These are phyloP conservation scores for Mimosa pudica DNA, from an alignment of 306 rosid species.

Conservation along the genomic window DNA sequence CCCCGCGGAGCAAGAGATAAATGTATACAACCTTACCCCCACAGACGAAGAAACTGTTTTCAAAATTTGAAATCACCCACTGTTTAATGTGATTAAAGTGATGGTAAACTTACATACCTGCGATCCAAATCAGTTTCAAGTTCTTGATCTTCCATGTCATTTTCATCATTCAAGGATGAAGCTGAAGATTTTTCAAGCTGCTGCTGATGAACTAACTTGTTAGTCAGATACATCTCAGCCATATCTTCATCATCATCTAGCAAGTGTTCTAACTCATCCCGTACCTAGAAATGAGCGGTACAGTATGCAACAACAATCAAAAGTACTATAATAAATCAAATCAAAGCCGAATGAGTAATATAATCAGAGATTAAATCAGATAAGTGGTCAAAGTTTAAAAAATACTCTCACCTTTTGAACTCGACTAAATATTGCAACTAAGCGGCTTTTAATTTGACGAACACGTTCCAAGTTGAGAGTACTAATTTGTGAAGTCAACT, in stretches of 20 bases:
- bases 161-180: conserved; percentile 51
- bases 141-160: conserved; percentile 48
- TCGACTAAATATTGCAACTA: conserved; percentile 93
- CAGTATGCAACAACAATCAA: conserved; percentile 12
- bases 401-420: conserved; percentile 71
- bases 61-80: no score
- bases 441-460: conserved; percentile 94
- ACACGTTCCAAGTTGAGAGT: conserved; percentile 95
- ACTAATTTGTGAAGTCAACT: conserved; percentile 93
- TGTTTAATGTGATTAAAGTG: conserved; percentile 5
- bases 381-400: conserved; percentile 3
- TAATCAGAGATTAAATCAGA: neutral
- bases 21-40: no score
- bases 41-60: no score
- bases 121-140: conserved; percentile 43
- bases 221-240: conserved; percentile 98
- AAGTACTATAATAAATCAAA: neutral
- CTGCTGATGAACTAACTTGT: conserved; percentile 67
- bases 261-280: conserved; percentile 95
- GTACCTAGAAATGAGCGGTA: conserved; percentile 55
- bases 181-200: conserved; percentile 65
- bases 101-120: conserved; percentile 49
- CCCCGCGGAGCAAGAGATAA: no score
- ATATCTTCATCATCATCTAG: conserved; percentile 94
- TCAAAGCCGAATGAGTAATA: neutral